Evolutionary conservation across 1,139 yeast genomes (phyloP), one percentile per base, ranked within the genome.

Genomic region (Yamadazyma trypodendri): DNA sequence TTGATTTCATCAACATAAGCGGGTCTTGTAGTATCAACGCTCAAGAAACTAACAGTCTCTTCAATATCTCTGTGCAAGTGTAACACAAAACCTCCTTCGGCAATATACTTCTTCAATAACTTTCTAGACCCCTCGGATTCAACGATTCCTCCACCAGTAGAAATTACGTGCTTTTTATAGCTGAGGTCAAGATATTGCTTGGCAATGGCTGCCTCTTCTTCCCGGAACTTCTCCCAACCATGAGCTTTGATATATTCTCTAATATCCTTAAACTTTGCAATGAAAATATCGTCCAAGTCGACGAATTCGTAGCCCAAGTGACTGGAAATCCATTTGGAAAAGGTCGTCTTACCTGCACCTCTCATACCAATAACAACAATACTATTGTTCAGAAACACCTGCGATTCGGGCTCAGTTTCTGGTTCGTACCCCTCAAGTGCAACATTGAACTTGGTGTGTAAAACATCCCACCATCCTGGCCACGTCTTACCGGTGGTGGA

Each of bases 401-500:
- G 23, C 38, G 47, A 21, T 3, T 48, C 36, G 18, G 45, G 50
- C 9, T 45, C 44, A 11, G 20, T 13, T 14, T 32, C 24, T n/a
- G 60, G 55, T 52, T 85, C 95, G 52, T 68, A 72, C 17, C 98
- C 98, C 50, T 79, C 83, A 32, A 92, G 61, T 12, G 61, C 58
- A 25, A 78, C 83, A 22, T 80, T 77, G 54, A 92, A 79, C 42
- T 72, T 65, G 40, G 84, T 77, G 54, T 81, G 88, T 46, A 92
- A 71, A 35, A 84, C 75, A 62, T 92, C 99, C 98, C 98, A 92
- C 98, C 98, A 92, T 31, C 97, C 97, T 14, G 99, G 99, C 99
- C 99, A 92, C 0, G 99, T 92, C 67, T 92, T 92, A 42, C 94
- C 95, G 3, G 96, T 94, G 58, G 97, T 88, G 23, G 85, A 75